These are phyloP conservation scores for Quercus glauca DNA, from an alignment of 306 rosid species.

Conservation along the genomic window DNA sequence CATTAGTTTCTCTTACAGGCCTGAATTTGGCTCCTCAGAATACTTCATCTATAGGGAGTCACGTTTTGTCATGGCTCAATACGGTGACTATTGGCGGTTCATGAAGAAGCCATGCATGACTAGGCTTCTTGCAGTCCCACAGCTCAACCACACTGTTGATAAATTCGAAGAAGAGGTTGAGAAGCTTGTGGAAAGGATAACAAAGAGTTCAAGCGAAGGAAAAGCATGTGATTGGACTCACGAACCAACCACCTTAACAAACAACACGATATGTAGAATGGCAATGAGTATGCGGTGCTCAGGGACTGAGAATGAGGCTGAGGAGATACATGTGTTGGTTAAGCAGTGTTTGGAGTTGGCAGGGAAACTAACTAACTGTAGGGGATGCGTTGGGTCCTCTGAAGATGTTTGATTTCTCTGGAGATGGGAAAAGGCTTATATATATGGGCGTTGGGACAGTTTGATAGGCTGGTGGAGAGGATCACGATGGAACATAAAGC, in stretches of 20 bases:
- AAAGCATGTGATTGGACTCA: slow-evolving; percentile 29
- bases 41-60: slow-evolving; percentile 42
- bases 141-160: slow-evolving; percentile 24
- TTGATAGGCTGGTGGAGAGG: slow-evolving; percentile 51
- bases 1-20: slow-evolving; percentile 41
- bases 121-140: slow-evolving; percentile 43
- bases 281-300: slow-evolving; percentile 47
- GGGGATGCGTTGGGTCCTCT: slow-evolving; percentile 63
- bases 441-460: slow-evolving; percentile 18
- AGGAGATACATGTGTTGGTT: slow-evolving; percentile 35
- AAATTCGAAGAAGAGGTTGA: slow-evolving; percentile 33
- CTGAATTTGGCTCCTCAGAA: slow-evolving; percentile 48
- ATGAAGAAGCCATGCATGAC: slow-evolving; percentile 57
- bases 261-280: slow-evolving; percentile 52
- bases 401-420: slow-evolving; percentile 56
- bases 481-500: slow-evolving; percentile 53
- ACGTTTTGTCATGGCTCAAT: slow-evolving; percentile 43
- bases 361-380: slow-evolving; percentile 44
- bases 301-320: slow-evolving; percentile 30
- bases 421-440: slow-evolving; percentile 41
- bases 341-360: slow-evolving; percentile 33
- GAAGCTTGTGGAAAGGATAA: slow-evolving; percentile 35
- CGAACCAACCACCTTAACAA: slow-evolving; percentile 37
- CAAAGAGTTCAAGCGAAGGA: slow-evolving; percentile 11
- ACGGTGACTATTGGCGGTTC: slow-evolving; percentile 63